Percentiles rank a stretch among this genome's conserved stretches.
These are phyloP conservation scores for Aspergillus ellipticus DNA, from an alignment of 495 filamentous ascomycete genomes.

Conservation along the genomic window DNA sequence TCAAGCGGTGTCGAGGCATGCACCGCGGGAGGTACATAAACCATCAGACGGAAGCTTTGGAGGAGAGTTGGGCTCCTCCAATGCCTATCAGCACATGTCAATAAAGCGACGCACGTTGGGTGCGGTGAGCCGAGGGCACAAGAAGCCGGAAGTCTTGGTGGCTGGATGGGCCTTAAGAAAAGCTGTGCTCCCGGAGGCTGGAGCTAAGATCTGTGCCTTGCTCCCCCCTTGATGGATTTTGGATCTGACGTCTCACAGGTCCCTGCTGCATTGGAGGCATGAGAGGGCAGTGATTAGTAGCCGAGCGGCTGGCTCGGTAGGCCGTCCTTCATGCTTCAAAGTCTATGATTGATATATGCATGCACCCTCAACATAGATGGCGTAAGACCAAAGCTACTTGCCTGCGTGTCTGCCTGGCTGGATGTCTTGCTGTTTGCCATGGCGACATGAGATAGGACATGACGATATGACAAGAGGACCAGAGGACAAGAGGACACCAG, in stretches of 20 bases:
- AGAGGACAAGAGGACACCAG: no score
- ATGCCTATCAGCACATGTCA: constrained; percentile 5
- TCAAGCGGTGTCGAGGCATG: background rate
- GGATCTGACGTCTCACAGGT: constrained; percentile 17
- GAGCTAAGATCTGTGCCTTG: constrained; percentile 14
- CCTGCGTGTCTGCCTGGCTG: no score
- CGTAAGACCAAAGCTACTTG: background rate
- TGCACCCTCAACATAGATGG: background rate
- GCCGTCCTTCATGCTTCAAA: constrained; percentile 1
- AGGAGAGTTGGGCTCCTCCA: background rate
- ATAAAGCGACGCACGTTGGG: constrained; percentile 10
- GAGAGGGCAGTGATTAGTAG: background rate
- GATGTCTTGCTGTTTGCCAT: background rate
- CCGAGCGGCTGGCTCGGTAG: background rate
- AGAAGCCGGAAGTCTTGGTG: background rate
- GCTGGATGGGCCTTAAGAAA: background rate
- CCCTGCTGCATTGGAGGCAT: constrained; percentile 1
- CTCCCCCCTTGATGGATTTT: background rate
- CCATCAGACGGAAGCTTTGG: background rate
- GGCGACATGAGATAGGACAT: background rate
- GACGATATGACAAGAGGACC: no score
- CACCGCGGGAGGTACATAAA: background rate
- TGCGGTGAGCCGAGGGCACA: constrained; percentile 14
- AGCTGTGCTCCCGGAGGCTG: background rate
- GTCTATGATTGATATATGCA: constrained; percentile 14